These are phyloP conservation scores for Candida nemodendra DNA, from an alignment of 805 yeast genomes.

Conservation along the genomic window DNA sequence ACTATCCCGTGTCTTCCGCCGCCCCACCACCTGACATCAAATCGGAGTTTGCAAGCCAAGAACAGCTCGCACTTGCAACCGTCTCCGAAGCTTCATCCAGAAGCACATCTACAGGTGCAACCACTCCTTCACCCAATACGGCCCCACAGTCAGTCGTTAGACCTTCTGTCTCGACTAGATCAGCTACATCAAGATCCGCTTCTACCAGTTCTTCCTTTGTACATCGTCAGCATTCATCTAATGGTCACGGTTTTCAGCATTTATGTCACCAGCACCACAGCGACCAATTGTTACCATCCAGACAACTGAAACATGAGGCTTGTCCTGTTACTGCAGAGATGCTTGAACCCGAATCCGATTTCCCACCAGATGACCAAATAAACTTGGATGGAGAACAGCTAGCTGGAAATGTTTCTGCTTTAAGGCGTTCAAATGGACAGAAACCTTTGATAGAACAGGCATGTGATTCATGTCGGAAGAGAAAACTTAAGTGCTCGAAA, in stretches of 20 bases:
- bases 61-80: too few relatives aligned
- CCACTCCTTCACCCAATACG: too few relatives aligned
- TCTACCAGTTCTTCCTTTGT: constrained; percentile 18
- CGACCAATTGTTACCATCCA: constrained; percentile 13
- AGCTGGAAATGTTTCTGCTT: neutral
- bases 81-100: too few relatives aligned
- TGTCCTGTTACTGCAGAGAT: constrained; percentile 2
- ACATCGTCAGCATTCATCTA: constrained; percentile 23
- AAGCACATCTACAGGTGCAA: too few relatives aligned
- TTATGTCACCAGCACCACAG: constrained; percentile 15
- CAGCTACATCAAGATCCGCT: neutral
- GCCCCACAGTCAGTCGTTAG: too few relatives aligned
- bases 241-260: constrained; percentile 24
- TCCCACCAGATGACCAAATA: neutral
- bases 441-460: constrained; percentile 47
- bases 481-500: constrained; percentile 80
- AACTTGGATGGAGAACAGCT: neutral
- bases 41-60: too few relatives aligned
- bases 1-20: too few relatives aligned
- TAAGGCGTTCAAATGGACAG: neutral
- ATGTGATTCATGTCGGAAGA: constrained; percentile 80
- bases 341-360: neutral
- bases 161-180: neutral
- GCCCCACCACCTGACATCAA: too few relatives aligned
- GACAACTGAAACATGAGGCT: constrained; percentile 5